A percentile compares a stretch with the other conserved stretches of the same genome.
Conservation (phyloP, 257 asterid genomes). For the Salvia miltiorrhiza region DNA sequence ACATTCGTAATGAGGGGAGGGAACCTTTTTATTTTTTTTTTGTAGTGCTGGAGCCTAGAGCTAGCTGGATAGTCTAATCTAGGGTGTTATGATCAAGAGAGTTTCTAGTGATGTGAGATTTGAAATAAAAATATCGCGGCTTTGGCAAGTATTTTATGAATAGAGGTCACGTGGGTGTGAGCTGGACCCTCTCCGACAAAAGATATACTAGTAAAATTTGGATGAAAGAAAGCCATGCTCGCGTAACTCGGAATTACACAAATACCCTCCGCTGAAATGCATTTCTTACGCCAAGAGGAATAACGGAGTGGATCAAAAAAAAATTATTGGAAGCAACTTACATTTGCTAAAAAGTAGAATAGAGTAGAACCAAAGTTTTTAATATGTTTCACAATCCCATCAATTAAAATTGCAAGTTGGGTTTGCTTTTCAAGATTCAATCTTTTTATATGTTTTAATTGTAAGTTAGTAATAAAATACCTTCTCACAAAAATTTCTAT, state of each 20-base stretch:
- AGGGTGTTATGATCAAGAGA: too few relatives aligned
- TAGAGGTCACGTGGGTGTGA: constrained; percentile 23
- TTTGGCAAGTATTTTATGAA: background rate
- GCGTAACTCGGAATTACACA: background rate
- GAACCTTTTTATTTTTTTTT: too few relatives aligned
- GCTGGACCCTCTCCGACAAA: constrained; percentile 16
- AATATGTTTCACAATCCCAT: background rate
- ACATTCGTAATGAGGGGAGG: too few relatives aligned
- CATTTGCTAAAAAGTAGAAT: background rate
- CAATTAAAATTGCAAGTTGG: background rate
- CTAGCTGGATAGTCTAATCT: too few relatives aligned
- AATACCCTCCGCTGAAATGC: background rate
- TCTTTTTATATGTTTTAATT: too few relatives aligned
- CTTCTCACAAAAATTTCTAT: too few relatives aligned
- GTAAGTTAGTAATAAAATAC: background rate
- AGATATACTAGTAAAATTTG: background rate
- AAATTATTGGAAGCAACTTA: constrained; percentile 12
- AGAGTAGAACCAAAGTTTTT: constrained; percentile 1
- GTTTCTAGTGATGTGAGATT: too few relatives aligned
- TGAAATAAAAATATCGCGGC: background rate
- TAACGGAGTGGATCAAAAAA: background rate
- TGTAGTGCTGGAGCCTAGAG: too few relatives aligned
- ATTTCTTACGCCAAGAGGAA: constrained; percentile 2
- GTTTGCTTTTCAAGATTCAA: background rate
- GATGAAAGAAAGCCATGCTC: background rate